Percentiles rank a stretch among this genome's conserved stretches.
These are phyloP conservation scores for Cymbidium sinense DNA, from an alignment of 106 monocot genomes.

Conservation along the genomic window DNA sequence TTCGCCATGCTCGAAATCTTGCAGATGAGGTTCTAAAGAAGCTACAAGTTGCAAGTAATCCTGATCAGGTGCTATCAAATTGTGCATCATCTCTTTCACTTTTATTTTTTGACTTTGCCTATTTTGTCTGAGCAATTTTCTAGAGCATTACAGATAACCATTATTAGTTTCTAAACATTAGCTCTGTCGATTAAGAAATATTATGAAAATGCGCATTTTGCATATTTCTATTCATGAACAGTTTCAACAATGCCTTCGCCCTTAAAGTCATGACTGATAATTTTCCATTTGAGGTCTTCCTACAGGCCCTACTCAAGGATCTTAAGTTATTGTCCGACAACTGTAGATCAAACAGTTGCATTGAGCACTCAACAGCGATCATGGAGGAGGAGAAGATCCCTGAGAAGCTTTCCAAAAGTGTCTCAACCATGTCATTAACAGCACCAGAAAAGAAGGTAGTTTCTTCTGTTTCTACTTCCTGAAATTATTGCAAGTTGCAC, in stretches of 20 bases:
- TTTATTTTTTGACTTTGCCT: neutral
- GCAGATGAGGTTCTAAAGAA: slow-evolving; percentile 60
- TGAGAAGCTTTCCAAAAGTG: slow-evolving; percentile 75
- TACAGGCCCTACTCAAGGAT: slow-evolving; percentile 62
- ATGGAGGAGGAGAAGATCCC: slow-evolving; percentile 88
- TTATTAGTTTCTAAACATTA: neutral
- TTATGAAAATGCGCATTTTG: neutral
- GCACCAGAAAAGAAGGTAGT: slow-evolving; percentile 55
- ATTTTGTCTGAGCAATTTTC: neutral
- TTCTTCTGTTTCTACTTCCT: neutral
- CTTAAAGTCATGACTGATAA: neutral
- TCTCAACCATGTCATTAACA: slow-evolving; percentile 64
- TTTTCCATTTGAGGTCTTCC: neutral
- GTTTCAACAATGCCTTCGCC: neutral
- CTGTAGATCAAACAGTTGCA: slow-evolving; percentile 75
- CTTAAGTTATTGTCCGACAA: slow-evolving; percentile 58
- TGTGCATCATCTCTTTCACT: neutral
- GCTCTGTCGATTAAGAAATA: neutral
- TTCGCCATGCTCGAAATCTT: slow-evolving; percentile 65
- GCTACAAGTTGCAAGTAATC: slow-evolving; percentile 36
- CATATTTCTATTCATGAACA: neutral
- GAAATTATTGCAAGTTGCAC: neutral
- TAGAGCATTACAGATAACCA: neutral
- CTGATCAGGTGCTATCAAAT: slow-evolving; percentile 50
- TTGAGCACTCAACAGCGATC: slow-evolving; percentile 88